phyloP scores from a whole-genome alignment of 768 basidiomycete genomes.

The Amanita exitialis region DNA sequence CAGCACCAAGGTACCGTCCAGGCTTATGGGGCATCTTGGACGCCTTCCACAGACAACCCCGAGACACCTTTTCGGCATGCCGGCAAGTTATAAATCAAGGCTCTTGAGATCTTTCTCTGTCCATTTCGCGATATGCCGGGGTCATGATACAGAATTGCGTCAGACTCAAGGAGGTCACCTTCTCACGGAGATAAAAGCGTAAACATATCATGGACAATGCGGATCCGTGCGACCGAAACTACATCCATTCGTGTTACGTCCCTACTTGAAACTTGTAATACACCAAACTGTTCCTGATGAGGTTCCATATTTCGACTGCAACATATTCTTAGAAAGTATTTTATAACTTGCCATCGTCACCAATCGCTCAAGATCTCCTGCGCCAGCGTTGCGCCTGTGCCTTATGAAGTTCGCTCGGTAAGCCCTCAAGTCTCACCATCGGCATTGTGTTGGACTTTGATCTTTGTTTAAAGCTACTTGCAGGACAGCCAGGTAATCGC shows the following conservation, averaged over 20 bases:
- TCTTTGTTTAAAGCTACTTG: constrained; percentile 38
- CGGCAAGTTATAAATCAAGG: too few relatives aligned
- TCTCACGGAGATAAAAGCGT: not conserved
- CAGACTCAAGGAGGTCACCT: not conserved
- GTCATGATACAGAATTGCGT: not conserved
- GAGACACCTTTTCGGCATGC: too few relatives aligned
- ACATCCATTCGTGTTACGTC: not conserved
- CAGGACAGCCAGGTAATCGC: constrained; percentile 51
- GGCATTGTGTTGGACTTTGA: not conserved
- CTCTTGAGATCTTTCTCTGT: too few relatives aligned
- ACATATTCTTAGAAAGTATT: not conserved
- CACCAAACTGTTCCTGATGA: not conserved
- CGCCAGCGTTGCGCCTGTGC: not conserved
- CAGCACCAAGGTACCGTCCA: too few relatives aligned
- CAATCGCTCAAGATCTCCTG: not conserved
- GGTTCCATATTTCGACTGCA: not conserved
- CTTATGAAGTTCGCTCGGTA: constrained; percentile 55
- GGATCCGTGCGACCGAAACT: not conserved
- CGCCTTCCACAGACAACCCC: too few relatives aligned
- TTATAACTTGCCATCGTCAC: not conserved
- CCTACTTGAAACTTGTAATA: not conserved
- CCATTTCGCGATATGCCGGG: too few relatives aligned
- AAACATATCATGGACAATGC: too few relatives aligned
- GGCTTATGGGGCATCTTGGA: too few relatives aligned
- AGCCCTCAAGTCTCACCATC: constrained; percentile 13